Evolutionary conservation across 2,329 filamentous ascomycete genomes (phyloP).

Genomic region (Arachnomyces sp.): DNA sequence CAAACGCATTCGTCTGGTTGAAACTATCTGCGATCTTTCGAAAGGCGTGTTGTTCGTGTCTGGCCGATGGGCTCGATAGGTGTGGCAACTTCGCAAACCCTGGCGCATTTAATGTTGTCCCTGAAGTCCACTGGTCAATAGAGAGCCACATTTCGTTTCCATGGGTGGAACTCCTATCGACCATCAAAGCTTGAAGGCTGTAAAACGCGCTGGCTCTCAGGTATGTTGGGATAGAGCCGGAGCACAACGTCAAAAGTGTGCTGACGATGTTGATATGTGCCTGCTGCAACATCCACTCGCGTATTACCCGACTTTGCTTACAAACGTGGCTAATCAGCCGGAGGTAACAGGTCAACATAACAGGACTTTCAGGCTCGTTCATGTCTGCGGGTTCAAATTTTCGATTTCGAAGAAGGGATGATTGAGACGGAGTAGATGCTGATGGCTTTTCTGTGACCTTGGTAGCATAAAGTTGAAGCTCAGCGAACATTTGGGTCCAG

Average conservation of each 20-base stretch:
- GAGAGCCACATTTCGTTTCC: constrained; percentile 69
- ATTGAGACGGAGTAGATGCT: constrained; percentile 35
- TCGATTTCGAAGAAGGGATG: constrained; percentile 47
- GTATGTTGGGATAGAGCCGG: constrained; percentile 64
- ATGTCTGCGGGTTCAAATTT: constrained; percentile 59
- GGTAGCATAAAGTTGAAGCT: constrained; percentile 73
- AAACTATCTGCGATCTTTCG: constrained; percentile 68
- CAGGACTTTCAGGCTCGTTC: constrained; percentile 86
- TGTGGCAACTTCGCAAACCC: constrained; percentile 41
- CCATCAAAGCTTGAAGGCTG: constrained; percentile 65
- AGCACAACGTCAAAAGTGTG: constrained; percentile 69
- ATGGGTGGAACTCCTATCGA: constrained; percentile 59
- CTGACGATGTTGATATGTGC: constrained; percentile 62
- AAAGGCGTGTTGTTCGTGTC: constrained; percentile 55
- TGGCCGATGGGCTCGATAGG: constrained; percentile 31
- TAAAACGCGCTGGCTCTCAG: constrained; percentile 78
- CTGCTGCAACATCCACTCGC: constrained; percentile 63
- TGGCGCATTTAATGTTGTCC: constrained; percentile 32
- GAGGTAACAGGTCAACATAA: constrained; percentile 93
- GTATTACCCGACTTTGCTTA: constrained; percentile 61
- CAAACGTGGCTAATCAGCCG: constrained; percentile 77
- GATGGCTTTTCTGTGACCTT: constrained; percentile 67
- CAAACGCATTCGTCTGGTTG: constrained; percentile 77
- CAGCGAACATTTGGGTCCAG: constrained; percentile 86
- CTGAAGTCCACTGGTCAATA: constrained; percentile 71